Conservation (phyloP, 2,329 filamentous ascomycete species). For the Ophiostoma novo-ulmi region DNA sequence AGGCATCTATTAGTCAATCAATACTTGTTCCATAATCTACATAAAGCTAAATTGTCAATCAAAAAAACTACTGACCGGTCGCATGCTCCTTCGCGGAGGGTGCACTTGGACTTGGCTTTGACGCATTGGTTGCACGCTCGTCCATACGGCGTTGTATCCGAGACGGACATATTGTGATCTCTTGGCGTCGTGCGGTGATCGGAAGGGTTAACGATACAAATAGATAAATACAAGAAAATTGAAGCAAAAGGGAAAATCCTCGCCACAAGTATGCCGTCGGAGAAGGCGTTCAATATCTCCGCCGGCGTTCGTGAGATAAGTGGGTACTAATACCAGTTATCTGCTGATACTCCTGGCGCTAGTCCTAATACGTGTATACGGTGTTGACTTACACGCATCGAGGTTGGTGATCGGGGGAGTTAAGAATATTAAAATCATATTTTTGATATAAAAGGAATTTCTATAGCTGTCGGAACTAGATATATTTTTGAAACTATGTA, state of each 20-base stretch:
- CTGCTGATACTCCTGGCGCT: not conserved
- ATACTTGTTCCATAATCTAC: too few species aligned
- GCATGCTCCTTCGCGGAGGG: constrained; percentile 16
- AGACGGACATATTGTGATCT: not conserved
- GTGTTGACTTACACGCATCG: constrained; percentile 4
- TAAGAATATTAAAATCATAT: not conserved
- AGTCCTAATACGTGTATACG: constrained; percentile 6
- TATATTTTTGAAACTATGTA: not conserved
- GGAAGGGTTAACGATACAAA: not conserved
- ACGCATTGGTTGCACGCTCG: constrained; percentile 22
- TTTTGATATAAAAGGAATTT: not conserved
- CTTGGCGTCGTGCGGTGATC: not conserved
- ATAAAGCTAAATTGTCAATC: too few species aligned
- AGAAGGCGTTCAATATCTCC: not conserved
- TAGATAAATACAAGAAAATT: not conserved
- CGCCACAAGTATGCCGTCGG: not conserved
- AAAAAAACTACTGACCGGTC: constrained; percentile 15
- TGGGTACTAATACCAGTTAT: not conserved
- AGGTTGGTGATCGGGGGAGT: not conserved
- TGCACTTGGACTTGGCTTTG: constrained; percentile 24
- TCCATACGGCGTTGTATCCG: constrained; percentile 19
- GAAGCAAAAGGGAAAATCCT: constrained; percentile 3
- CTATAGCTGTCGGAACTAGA: not conserved
- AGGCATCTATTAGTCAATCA: constrained; percentile 5
- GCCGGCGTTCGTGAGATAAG: not conserved